A percentile compares a stretch with the other conserved stretches of the same genome.
phyloP scores from a whole-genome alignment of 345 rosid species.

The Brassica incana region DNA sequence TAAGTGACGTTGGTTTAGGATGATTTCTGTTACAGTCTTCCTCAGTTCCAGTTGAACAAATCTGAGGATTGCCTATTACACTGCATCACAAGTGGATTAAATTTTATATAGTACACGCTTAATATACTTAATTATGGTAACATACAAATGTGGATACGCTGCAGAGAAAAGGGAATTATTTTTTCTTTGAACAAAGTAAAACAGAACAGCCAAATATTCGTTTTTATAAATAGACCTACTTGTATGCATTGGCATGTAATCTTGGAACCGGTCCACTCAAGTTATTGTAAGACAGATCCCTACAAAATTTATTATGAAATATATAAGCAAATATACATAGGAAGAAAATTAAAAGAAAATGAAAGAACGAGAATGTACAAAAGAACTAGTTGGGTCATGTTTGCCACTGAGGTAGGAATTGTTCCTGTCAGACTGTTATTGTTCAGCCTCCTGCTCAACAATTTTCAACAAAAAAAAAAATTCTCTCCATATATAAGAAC shows the following conservation, averaged over 20 bases:
- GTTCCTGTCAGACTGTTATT: conserved; percentile 70
- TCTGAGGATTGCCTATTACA: conserved; percentile 74
- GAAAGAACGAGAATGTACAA: conserved; percentile 51
- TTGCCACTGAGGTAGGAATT: conserved; percentile 69
- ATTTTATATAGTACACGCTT: background rate
- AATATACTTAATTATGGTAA: background rate
- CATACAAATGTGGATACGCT: conserved; percentile 8
- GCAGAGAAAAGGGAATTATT: background rate
- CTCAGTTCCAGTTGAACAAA: conserved; percentile 61
- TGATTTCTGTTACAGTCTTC: conserved; percentile 61
- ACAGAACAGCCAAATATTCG: conserved; percentile 6
- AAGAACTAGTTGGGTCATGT: conserved; percentile 75
- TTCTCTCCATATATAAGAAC: background rate
- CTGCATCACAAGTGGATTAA: conserved; percentile 39
- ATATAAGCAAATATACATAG: background rate
- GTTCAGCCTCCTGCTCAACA: conserved; percentile 68
- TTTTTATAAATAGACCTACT: conserved; percentile 50
- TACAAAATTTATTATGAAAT: conserved; percentile 21
- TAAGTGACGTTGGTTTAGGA: conserved; percentile 48
- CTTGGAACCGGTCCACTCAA: conserved; percentile 60
- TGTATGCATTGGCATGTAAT: conserved; percentile 55
- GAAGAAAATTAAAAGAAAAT: background rate
- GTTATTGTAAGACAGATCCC: conserved; percentile 67
- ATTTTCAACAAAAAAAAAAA: conserved; percentile 10
- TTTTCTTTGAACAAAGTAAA: conserved; percentile 9